Percentiles rank a stretch among this genome's conserved stretches.
Conservation (phyloP, 2,329 filamentous ascomycete genomes). For the Tolypocladium amazonense region DNA sequence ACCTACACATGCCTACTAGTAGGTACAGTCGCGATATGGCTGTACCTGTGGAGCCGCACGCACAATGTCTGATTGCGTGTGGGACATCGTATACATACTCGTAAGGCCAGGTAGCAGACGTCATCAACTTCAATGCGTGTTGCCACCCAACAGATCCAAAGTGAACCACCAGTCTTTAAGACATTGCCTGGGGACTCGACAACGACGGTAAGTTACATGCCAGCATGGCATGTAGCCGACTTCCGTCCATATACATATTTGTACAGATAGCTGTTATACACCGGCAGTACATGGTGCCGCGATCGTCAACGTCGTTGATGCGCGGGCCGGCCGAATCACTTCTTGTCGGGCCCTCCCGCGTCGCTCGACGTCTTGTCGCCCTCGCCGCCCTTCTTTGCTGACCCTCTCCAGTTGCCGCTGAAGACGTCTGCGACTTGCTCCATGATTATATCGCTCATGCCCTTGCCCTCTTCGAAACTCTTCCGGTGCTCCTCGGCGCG, state of each 20-base stretch:
- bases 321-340: background rate
- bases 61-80: background rate
- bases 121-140: background rate
- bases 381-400: conserved; percentile 16
- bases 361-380: conserved; percentile 8
- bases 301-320: background rate
- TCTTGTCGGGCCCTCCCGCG: conserved; percentile 12
- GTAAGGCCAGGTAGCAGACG: background rate
- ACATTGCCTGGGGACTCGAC: background rate
- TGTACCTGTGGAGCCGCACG: background rate
- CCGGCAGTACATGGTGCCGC: background rate
- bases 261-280: background rate
- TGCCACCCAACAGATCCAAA: background rate
- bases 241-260: background rate
- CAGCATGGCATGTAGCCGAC: background rate
- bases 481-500: conserved; percentile 39
- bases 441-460: conserved; percentile 44
- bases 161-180: no score
- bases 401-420: conserved; percentile 21
- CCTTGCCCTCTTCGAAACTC: conserved; percentile 44
- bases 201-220: background rate
- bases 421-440: conserved; percentile 47
- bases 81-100: background rate
- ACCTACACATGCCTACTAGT: no score
- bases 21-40: background rate